A percentile compares a stretch with the other conserved stretches of the same genome.
phyloP scores from a whole-genome alignment of 2,329 filamentous ascomycete genomes.

The Biscogniauxia sp. region DNA sequence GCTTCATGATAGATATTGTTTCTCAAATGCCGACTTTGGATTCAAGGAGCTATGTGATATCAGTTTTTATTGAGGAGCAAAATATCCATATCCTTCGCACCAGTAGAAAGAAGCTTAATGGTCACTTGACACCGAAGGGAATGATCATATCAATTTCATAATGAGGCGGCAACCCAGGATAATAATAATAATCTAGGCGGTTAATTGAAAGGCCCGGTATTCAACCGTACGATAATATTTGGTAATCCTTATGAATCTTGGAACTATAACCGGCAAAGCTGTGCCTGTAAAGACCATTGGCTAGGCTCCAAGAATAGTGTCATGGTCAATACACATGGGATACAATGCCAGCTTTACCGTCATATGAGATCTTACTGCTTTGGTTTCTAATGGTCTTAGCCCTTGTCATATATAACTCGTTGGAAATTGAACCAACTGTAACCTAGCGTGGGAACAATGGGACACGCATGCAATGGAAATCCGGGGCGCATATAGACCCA shows the following conservation, averaged over 20 bases:
- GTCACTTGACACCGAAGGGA: neutral
- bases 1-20: neutral
- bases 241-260: neutral
- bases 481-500: neutral
- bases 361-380: neutral
- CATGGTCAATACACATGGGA: neutral
- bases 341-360: neutral
- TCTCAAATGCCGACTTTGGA: neutral
- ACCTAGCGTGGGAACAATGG: neutral
- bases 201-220: conserved; percentile 10
- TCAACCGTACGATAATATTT: too few relatives aligned
- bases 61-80: neutral
- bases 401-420: neutral
- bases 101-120: neutral
- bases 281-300: neutral
- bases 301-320: neutral
- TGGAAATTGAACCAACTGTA: neutral
- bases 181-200: conserved; percentile 21
- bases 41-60: neutral
- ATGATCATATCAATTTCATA: neutral
- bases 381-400: neutral
- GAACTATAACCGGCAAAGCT: neutral
- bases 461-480: neutral
- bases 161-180: conserved; percentile 8
- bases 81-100: neutral